phyloP scores from a whole-genome alignment of 768 basidiomycete species.

The Tylopilus sp. region DNA sequence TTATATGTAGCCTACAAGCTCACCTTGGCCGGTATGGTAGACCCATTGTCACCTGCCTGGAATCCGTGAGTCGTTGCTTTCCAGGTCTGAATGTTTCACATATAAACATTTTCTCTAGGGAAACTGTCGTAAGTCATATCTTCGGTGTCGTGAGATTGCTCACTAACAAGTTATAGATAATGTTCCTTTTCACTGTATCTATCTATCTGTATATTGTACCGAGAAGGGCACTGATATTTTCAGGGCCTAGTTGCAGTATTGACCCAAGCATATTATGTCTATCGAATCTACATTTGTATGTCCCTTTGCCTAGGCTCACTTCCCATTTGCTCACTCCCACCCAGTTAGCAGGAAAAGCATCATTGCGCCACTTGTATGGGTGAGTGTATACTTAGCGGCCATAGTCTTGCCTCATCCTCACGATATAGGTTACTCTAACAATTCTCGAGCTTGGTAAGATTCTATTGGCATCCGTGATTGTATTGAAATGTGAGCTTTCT shows the following conservation, averaged over 20 bases:
- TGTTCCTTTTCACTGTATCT: not conserved
- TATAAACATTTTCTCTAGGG: not conserved
- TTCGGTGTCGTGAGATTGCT: not conserved
- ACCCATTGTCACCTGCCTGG: not conserved
- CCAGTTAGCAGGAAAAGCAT: constrained; percentile 8
- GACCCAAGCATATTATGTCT: constrained; percentile 8
- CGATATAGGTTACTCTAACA: not conserved
- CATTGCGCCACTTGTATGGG: not conserved
- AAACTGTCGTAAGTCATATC: constrained; percentile 4
- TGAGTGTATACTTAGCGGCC: not conserved
- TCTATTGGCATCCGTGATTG: no score
- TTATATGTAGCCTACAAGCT: constrained; percentile 9
- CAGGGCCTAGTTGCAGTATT: constrained; percentile 1
- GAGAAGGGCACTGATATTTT: not conserved
- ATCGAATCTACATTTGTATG: constrained; percentile 9
- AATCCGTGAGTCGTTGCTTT: constrained; percentile 1
- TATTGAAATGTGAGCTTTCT: not conserved
- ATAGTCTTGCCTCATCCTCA: not conserved
- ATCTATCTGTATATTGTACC: not conserved
- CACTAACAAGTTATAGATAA: not conserved
- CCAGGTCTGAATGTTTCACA: not conserved
- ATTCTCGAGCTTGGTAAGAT: constrained; percentile 5
- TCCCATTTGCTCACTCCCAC: not conserved
- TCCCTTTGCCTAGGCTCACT: not conserved
- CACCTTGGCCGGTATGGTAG: not conserved